Base-by-base conservation (phyloP, 2,329 filamentous ascomycete genomes). In the Lachnellula subtilissima region DNA sequence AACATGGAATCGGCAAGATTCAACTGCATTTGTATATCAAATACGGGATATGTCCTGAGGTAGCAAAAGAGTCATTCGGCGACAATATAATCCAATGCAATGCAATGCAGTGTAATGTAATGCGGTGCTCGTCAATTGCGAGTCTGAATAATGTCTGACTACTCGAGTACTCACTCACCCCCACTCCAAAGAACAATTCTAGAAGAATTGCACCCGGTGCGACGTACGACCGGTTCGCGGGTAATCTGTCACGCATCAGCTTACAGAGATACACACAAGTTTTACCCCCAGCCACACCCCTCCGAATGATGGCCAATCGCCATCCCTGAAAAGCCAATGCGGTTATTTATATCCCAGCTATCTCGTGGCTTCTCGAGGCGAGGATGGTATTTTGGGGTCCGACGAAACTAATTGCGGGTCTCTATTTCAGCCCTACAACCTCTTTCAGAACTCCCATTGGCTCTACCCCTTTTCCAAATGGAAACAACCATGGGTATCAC, bases 321-420 rank as follows among this genome's bases (percentile, higher is more conserved):
- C 2, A 7, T n/a, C 11, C 19, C 5, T 35, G 17, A n/a, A 11
- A 32, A 19, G 15, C 23, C 6, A 32, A 32, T 50, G n/a, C 49
- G 54, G 42, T 52, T 56, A 56, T 56, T 56, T 56, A 56, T 56
- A 56, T 49, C 50, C 54, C 39, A 37, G 54, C 46, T 22, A 3
- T 8, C 36, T 55, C 40, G 42, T 37, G 28, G 32, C 40, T 56
- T 45, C 45, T 43, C 48, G 43, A 47, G n/a, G 15, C 19, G 39
- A 48, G 9, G 14, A n/a, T 25, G 28, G 36, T 55, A 48, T 55
- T 48, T 55, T 55, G 53, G 48, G 48, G 25, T 17, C 42, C n/a
- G n/a, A 19, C 19, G 25, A 42, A 28, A 39, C 14, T 35, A 45
- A 45, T 45, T 53, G 46, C 45, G 52, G 28, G 36, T 40, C 49